A percentile compares a stretch with the other conserved stretches of the same genome.
phyloP scores from a whole-genome alignment of 2,329 filamentous ascomycete species.

The Neofusicoccum sp. region DNA sequence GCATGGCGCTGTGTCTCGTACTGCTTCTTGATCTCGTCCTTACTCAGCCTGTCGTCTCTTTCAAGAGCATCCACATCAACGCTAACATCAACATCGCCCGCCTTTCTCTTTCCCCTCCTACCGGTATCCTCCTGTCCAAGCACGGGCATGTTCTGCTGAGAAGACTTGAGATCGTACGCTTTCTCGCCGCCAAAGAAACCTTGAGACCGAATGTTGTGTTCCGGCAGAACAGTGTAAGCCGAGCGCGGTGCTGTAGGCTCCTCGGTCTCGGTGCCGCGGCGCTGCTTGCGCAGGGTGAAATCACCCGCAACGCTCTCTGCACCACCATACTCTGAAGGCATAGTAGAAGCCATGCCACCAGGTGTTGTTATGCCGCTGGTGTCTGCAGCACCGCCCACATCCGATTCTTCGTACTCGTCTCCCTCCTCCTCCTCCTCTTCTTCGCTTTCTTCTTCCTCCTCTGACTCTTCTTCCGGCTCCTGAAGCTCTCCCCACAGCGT shows the following conservation, averaged over 20 bases:
- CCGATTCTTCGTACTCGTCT: constrained; percentile 63
- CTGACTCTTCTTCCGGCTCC: constrained; percentile 59
- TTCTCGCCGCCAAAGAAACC: constrained; percentile 97
- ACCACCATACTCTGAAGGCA: constrained; percentile 75
- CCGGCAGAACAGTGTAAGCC: constrained; percentile 86
- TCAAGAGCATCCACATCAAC: constrained; percentile 81
- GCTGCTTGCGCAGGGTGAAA: constrained; percentile 85
- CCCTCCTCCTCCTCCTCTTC: constrained; percentile 72
- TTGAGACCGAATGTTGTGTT: constrained; percentile 78
- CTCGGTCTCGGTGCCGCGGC: constrained; percentile 84
- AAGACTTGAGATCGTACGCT: constrained; percentile 78
- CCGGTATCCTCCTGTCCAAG: constrained; percentile 74
- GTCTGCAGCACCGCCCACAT: constrained; percentile 49
- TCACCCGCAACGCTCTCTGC: constrained; percentile 79
- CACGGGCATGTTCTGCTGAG: constrained; percentile 61
- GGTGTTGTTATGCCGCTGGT: constrained; percentile 77
- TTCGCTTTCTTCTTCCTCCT: constrained; percentile 61
- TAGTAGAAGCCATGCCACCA: constrained; percentile 73
- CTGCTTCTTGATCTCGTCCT: constrained; percentile 75
- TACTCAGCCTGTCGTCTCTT: constrained; percentile 72
- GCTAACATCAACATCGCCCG: constrained; percentile 89
- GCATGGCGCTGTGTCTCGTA: constrained; percentile 72
- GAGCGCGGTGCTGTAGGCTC: constrained; percentile 70
- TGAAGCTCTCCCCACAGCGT: constrained; percentile 88
- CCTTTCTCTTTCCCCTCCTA: constrained; percentile 88